Evolutionary conservation across 306 rosid genomes (phyloP).

Genomic region (Rosa lucieae): DNA sequence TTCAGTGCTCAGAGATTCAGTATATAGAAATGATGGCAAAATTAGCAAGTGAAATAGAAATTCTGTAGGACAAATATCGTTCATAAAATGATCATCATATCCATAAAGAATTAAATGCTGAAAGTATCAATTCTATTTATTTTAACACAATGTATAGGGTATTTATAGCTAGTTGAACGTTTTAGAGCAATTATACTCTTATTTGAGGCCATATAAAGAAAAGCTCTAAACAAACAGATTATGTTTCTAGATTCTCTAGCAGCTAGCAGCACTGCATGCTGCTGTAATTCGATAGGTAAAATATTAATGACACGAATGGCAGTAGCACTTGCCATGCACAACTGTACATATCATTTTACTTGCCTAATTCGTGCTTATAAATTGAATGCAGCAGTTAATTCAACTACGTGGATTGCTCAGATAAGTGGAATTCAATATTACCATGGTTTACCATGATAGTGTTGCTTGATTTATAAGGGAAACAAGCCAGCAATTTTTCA

Average conservation of each 20-base stretch:
- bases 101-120: slow-evolving; percentile 1
- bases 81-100: neutral
- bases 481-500: neutral
- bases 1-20: neutral
- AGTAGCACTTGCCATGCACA: neutral
- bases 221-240: neutral
- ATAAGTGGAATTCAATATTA: neutral
- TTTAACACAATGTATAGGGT: neutral
- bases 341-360: neutral
- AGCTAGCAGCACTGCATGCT: neutral
- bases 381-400: neutral
- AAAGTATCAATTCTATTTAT: neutral
- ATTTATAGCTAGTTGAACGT: neutral
- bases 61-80: neutral
- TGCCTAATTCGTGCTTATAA: neutral
- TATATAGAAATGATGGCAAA: neutral
- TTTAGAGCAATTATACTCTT: neutral
- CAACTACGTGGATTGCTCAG: neutral
- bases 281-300: neutral
- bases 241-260: neutral
- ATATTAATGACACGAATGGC: neutral
- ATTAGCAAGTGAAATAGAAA: neutral
- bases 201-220: neutral
- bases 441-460: neutral
- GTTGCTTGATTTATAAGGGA: neutral